phyloP scores from a whole-genome alignment of 2,329 filamentous ascomycete genomes.

The Parasarocladium wereldwijsianum region DNA sequence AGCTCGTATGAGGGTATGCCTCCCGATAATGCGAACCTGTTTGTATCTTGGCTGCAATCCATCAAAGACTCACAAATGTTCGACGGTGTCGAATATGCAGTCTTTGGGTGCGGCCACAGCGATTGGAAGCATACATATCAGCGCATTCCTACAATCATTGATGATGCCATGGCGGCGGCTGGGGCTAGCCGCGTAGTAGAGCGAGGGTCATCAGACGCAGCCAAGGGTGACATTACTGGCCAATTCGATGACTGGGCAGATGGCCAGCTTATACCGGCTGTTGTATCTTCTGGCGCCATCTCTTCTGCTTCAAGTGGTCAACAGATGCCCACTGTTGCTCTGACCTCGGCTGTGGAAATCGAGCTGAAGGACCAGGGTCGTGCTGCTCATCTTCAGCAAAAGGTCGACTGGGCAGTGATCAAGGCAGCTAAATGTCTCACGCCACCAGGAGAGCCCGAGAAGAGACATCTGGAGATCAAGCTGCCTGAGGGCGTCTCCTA shows the following conservation, averaged over 20 bases:
- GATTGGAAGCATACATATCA: slow-evolving; percentile 47
- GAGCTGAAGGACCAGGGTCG: no score
- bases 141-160: slow-evolving; percentile 41
- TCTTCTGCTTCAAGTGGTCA: no score
- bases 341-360: no score
- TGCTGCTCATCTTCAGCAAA: no score
- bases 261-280: slow-evolving; percentile 22
- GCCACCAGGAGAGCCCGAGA: slow-evolving; percentile 17
- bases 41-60: slow-evolving; percentile 46
- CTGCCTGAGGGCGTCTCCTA: slow-evolving; percentile 48
- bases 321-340: no score
- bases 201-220: slow-evolving; percentile 39
- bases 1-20: slow-evolving; percentile 58
- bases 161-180: slow-evolving; percentile 26
- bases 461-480: slow-evolving; percentile 46
- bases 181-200: slow-evolving; percentile 14
- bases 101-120: slow-evolving; percentile 52
- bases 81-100: slow-evolving; percentile 41
- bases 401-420: no score
- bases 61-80: slow-evolving; percentile 26
- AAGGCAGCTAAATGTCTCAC: no score
- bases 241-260: slow-evolving; percentile 50
- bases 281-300: no score
- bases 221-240: slow-evolving; percentile 43
- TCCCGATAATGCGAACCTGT: slow-evolving; percentile 52